Evolutionary conservation across 2,329 filamentous ascomycete species (phyloP).

Genomic region (Xylariaceae sp.): DNA sequence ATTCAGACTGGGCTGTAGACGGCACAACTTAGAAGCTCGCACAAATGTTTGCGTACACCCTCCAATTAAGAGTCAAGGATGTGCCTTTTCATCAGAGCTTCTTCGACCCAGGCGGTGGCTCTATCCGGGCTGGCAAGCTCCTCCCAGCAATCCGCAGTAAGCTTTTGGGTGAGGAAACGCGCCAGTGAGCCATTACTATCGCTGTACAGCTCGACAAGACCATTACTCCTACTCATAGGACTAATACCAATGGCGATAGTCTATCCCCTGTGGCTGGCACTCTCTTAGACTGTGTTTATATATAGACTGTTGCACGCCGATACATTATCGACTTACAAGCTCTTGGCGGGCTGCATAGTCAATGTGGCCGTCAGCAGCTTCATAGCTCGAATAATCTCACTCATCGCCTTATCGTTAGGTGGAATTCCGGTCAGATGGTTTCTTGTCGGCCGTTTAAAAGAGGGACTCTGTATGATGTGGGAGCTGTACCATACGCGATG

Average conservation of each 20-base stretch:
- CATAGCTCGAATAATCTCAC: conserved; percentile 38
- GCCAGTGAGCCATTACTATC: conserved; percentile 40
- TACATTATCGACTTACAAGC: conserved; percentile 36
- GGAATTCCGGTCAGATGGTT: conserved; percentile 53
- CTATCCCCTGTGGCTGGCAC: conserved; percentile 47
- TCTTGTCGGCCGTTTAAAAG: conserved; percentile 48
- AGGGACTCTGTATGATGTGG: conserved; percentile 58
- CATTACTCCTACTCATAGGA: conserved; percentile 46
- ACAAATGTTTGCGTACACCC: conserved; percentile 42
- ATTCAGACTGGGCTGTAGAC: conserved; percentile 3
- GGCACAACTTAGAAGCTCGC: conserved; percentile 36
- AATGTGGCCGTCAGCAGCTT: conserved; percentile 44
- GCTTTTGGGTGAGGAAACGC: conserved; percentile 47
- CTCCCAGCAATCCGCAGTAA: conserved; percentile 47
- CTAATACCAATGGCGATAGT: conserved; percentile 46
- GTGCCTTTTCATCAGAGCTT: conserved; percentile 41
- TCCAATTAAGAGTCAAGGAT: conserved; percentile 37
- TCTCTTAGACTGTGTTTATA: conserved; percentile 52
- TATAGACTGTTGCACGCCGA: conserved; percentile 41
- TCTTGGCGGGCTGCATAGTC: conserved; percentile 43
- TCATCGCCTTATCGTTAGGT: conserved; percentile 39
- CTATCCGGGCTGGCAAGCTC: conserved; percentile 49
- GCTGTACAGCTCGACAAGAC: conserved; percentile 48
- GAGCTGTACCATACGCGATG: conserved; percentile 54
- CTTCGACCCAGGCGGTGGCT: conserved; percentile 49